Conservation (phyloP, 768 basidiomycete species). For the Xanthoconium purpureum region DNA sequence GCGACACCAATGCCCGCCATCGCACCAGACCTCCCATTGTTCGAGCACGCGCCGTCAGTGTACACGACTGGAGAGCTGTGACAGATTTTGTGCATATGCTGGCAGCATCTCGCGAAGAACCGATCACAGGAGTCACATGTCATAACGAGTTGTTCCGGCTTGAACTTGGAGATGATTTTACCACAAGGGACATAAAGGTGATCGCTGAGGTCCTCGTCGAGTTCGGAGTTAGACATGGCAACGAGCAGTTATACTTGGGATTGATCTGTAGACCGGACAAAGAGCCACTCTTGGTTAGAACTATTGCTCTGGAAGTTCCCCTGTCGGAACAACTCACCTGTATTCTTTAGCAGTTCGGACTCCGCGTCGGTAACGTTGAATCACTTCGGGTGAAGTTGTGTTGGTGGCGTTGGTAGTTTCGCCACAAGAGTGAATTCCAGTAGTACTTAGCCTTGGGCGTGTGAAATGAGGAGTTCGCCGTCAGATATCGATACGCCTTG, state of each 20-base stretch:
- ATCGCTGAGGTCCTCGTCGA: neutral
- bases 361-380: no score
- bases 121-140: neutral
- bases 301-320: no score
- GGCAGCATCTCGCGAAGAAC: slow-evolving; percentile 7
- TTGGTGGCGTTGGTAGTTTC: no score
- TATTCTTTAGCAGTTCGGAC: no score
- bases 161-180: neutral
- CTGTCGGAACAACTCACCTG: no score
- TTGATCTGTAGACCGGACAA: no score
- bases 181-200: neutral
- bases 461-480: no score
- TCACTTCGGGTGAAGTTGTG: no score
- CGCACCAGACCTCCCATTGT: slow-evolving; percentile 27
- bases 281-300: no score
- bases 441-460: no score
- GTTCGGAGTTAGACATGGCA: neutral
- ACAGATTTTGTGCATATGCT: slow-evolving; percentile 4
- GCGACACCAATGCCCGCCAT: slow-evolving; percentile 3
- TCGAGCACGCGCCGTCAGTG: slow-evolving; percentile 33
- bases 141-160: neutral
- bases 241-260: neutral
- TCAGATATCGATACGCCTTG: no score
- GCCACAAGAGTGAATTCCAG: no score
- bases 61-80: slow-evolving; percentile 25